Conservation (phyloP, 2,329 filamentous ascomycete genomes). For the Apiospora arundinis region DNA sequence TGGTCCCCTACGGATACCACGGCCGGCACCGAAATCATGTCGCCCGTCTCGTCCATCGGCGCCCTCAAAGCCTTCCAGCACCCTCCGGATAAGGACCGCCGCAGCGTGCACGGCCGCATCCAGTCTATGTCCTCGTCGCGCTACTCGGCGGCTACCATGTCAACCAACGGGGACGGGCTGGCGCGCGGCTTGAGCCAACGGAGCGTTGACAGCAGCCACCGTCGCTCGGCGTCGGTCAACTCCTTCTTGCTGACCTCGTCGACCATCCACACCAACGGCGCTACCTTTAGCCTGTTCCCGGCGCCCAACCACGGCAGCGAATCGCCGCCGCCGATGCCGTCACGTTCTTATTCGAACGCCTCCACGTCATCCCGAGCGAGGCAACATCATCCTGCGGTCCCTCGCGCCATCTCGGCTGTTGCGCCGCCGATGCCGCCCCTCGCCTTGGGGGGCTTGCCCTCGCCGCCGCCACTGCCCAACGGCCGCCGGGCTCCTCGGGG, state of each 20-base stretch:
- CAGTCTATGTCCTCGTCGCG: conserved; percentile 8
- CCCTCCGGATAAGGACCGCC: background rate
- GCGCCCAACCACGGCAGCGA: background rate
- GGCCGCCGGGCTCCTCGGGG: background rate
- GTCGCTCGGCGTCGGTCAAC: conserved; percentile 2
- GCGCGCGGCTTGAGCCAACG: background rate
- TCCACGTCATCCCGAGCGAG: background rate
- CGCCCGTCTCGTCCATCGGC: background rate
- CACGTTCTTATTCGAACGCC: background rate
- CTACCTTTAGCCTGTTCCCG: conserved; percentile 9
- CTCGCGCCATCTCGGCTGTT: background rate
- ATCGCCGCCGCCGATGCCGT: background rate
- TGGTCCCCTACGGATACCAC: background rate
- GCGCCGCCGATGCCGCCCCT: background rate
- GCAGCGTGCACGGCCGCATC: background rate
- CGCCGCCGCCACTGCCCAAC: background rate
- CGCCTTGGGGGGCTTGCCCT: background rate
- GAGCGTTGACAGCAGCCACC: background rate
- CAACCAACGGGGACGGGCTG: background rate
- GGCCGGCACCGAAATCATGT: background rate
- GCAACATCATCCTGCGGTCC: background rate
- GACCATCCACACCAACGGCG: conserved; percentile 7
- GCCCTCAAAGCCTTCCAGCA: background rate
- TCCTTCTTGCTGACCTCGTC: background rate
- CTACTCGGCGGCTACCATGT: background rate